Base-by-base conservation (phyloP, 768 basidiomycete genomes). In the Lactifluus hygrophoroides region DNA sequence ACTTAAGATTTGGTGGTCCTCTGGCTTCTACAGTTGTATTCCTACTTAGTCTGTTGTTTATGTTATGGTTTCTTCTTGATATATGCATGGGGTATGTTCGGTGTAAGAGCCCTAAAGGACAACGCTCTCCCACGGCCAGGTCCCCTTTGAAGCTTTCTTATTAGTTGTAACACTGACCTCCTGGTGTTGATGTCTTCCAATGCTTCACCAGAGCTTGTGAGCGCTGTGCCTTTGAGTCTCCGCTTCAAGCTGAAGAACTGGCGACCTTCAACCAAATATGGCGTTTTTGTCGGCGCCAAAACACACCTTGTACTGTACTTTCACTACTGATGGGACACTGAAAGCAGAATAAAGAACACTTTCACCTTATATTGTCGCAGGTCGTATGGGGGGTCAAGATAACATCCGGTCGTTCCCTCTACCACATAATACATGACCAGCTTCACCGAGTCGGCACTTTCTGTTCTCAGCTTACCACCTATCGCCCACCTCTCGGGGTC, bases 191-290 rank as follows among this genome's bases (percentile, higher is more conserved):
- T n/a, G n/a, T n/a, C n/a, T n/a, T n/a, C n/a, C n/a, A n/a, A n/a
- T n/a, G n/a, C n/a, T n/a, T n/a, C n/a, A n/a, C n/a, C n/a, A n/a
- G n/a, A n/a, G n/a, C n/a, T n/a, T n/a, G n/a, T n/a, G n/a, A n/a
- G n/a, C n/a, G n/a, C n/a, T n/a, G n/a, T n/a, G n/a, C n/a, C n/a
- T n/a, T n/a, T n/a, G n/a, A 32, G 32, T 32, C 5, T 32, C 32
- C 10, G 5, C 32, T 32, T 32, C 32, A 32, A 32, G 10, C 5
- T 10, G 10, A 32, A 5, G 11, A 19, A 43, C 42, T 16, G n/a
- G 28, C n/a, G 21, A 43, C 51, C 27, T 58, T 52, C 50, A 58
- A 50, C 58, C 58, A 14, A 50, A 19, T n/a, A 60, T 38, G 58
- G 58, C 35, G 55, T 37, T 7, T 28, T 16, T 23, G 42, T 43